These are phyloP conservation scores for Batkoa obscura DNA, from an alignment of 371 early-diverging fungal species.

Conservation along the genomic window DNA sequence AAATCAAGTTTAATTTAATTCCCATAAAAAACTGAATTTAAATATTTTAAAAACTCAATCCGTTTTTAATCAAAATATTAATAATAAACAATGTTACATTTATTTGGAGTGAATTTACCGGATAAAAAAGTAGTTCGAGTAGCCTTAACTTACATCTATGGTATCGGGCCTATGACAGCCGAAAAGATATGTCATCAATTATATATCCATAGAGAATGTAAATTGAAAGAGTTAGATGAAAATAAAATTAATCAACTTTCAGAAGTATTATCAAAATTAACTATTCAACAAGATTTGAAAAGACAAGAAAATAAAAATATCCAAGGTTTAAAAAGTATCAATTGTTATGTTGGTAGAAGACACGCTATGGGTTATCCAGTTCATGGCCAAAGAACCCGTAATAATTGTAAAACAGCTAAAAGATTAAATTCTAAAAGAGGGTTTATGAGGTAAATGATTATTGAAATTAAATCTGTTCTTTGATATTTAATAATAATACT, in stretches of 20 bases:
- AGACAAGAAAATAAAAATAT: constrained; percentile 63
- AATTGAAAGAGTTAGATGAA: constrained; percentile 71
- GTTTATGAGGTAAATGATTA: not conserved
- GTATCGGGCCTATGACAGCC: constrained; percentile 68
- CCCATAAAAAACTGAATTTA: no score
- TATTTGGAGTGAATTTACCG: constrained; percentile 85
- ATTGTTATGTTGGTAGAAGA: constrained; percentile 62
- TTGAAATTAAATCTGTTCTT: no score
- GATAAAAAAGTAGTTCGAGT: constrained; percentile 50
- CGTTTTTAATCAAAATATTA: no score
- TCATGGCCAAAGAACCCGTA: constrained; percentile 72
- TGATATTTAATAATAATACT: no score
- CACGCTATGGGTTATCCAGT: constrained; percentile 80
- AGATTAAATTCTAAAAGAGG: constrained; percentile 32
- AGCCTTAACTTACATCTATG: constrained; percentile 72
- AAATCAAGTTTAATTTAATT: no score
- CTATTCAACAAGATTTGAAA: constrained; percentile 73
- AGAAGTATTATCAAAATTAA: constrained; percentile 66
- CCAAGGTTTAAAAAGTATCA: constrained; percentile 57
- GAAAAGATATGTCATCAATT: constrained; percentile 53
- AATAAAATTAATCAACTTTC: constrained; percentile 70
- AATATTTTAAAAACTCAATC: no score
- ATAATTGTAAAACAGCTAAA: constrained; percentile 77
- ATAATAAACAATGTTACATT: constrained; percentile 41
- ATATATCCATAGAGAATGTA: constrained; percentile 52